Evolutionary conservation across 192 early-diverging fungal genomes (phyloP), one percentile per base, ranked within the genome.

Genomic region (Geranomyces variabilis): DNA sequence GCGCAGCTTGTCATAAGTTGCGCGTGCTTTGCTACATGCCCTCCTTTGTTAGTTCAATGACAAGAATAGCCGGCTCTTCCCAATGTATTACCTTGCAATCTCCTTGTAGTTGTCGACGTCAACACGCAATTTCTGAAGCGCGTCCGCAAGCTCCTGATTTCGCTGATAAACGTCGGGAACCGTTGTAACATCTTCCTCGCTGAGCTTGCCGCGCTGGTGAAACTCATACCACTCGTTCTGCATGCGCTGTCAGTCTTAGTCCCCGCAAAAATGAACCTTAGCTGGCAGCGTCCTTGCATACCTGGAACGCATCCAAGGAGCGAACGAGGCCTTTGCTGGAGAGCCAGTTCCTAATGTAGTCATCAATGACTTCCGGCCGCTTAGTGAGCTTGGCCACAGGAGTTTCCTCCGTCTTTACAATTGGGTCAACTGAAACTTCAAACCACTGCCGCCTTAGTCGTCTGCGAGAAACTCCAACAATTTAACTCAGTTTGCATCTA

Each of bases 191-290:
- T 86, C 84, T 71, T 84, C 82, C 14, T 67, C 69, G 29, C 67
- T 69, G 19, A 87, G 71, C 22, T 68, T 67, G 8, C 75, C 86
- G n/a, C 77, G 71, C 47, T 86, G 82, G 29, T 78, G 78, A 21
- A 78, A 66, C 48, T 86, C 84, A 64, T 87, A 87, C 86, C 86
- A 87, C 57, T 87, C 86, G 58, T 87, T 84, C 83, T 86, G 47
- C 19, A 53, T 53, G 2, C 4, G 17, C 3, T 26, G 51, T 26
- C 7, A 26, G 51, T 17, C 4, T 17, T 17, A 24, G n/a, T n/a
- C 51, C n/a, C n/a, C n/a, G n/a, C n/a, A n/a, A n/a, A 53, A 7
- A 24, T 26, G 7, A n/a, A 15, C 3, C 7, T 53, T 4, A 8
- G 29, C 21, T 51, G 33, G 1, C 7, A 10, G 19, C 15, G 13